A percentile compares a stretch with the other conserved stretches of the same genome.
These are phyloP conservation scores for Globisporangium polare DNA, from an alignment of 352 stramenopile species.

Conservation along the genomic window DNA sequence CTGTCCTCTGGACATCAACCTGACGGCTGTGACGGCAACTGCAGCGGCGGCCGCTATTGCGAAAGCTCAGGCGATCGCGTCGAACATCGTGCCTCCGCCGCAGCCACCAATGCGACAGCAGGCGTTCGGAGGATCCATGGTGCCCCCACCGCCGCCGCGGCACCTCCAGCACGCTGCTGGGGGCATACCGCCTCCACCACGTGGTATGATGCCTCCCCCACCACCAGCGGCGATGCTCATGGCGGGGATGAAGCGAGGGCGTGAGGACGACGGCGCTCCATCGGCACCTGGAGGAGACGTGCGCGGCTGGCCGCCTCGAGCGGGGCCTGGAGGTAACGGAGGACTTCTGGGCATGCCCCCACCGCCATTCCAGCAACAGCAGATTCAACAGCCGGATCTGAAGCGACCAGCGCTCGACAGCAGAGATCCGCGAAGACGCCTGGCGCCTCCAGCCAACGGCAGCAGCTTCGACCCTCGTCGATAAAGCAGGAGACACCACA, in stretches of 20 bases:
- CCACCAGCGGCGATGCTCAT: constrained; percentile 19
- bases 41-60: constrained; percentile 25
- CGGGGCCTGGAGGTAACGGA: neutral
- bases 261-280: constrained; percentile 5
- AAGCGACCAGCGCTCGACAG: constrained; percentile 12
- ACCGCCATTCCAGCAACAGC: constrained; percentile 5
- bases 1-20: constrained; percentile 70
- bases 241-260: constrained; percentile 15
- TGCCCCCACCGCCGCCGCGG: constrained; percentile 39
- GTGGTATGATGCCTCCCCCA: constrained; percentile 12
- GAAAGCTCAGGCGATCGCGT: constrained; percentile 16
- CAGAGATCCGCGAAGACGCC: constrained; percentile 12
- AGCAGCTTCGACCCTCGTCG: constrained; percentile 3
- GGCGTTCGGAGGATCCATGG: constrained; percentile 6
- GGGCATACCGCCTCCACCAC: constrained; percentile 26
- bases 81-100: constrained; percentile 1
- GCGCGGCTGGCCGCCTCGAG: constrained; percentile 10
- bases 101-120: constrained; percentile 1
- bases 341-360: constrained; percentile 7
- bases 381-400: constrained; percentile 8
- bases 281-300: neutral
- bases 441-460: constrained; percentile 3
- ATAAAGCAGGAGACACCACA: neutral
- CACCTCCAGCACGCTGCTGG: constrained; percentile 43
- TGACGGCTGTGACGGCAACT: constrained; percentile 39